Base-by-base conservation (phyloP, 495 filamentous ascomycete genomes). In the Xylaria cubensis region DNA sequence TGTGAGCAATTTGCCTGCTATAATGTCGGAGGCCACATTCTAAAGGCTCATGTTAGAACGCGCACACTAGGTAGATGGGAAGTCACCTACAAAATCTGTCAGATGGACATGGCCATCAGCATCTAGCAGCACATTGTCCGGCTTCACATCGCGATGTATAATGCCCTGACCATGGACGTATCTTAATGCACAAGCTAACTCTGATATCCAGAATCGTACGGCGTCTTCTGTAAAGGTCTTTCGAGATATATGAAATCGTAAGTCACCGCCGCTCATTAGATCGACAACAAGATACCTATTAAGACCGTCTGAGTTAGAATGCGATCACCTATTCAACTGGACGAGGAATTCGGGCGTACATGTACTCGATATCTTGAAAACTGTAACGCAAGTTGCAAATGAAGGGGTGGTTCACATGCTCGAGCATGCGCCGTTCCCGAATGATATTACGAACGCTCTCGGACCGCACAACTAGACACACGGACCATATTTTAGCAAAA, bases 371-470 rank as follows among this genome's bases (percentile, higher is more conserved):
- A 82, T 99, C 96, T 83, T 99, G 96, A 80, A 99, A 99, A 85
- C 94, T 97, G 83, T 98, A 99, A 66, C 96, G 92, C 85, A 99
- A 87, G 81, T 99, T 99, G 86, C 96, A 99, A 70, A 99, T 91
- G 83, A 99, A 98, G 41, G 95, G 93, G 79, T 99, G 96, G 79
- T 97, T 97, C 76, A 99, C 87, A 80, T 98, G 94, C 81, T 98
- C 94, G 78, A 99, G 90, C 96, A 99, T 99, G 77, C 94, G 88
- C 70, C 96, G 90, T 85, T 99, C 96, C 74, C 97, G 91, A 75
- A 99, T 97, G 72, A 99, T 98, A 79, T 99, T 99, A 69, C 94
- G 90, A 72, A 99, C 96, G 77, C 95, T 98, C 82, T 98, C 96
- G 74, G 94, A 97, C 65, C 95, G 93, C 65, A 99, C 95, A 75